Evolutionary conservation across 2,329 filamentous ascomycete species (phyloP).

Genomic region (Didymella pinodella): DNA sequence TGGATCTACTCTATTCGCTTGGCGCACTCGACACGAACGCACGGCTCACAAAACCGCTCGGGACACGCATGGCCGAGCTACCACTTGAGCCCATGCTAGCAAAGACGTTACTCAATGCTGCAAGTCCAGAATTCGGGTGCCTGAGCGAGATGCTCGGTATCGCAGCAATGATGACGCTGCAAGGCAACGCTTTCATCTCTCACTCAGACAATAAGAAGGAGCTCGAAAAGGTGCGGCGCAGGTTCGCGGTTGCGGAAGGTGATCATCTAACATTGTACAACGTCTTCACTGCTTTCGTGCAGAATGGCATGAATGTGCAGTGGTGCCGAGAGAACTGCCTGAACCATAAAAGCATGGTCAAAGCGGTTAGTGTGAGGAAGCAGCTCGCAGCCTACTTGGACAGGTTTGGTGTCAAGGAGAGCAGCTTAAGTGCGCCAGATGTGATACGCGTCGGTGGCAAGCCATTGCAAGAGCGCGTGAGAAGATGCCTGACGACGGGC

Average conservation of each 20-base stretch:
- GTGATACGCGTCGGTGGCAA: slow-evolving; percentile 52
- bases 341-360: slow-evolving; percentile 83
- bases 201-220: slow-evolving; percentile 79
- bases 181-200: slow-evolving; percentile 82
- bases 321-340: slow-evolving; percentile 89
- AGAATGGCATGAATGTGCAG: slow-evolving; percentile 77
- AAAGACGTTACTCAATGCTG: slow-evolving; percentile 80
- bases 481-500: slow-evolving; percentile 83
- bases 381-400: slow-evolving; percentile 90
- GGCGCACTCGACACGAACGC: slow-evolving; percentile 89
- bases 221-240: slow-evolving; percentile 76
- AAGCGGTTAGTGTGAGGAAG: slow-evolving; percentile 83
- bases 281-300: slow-evolving; percentile 88
- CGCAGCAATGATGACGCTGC: slow-evolving; percentile 90
- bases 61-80: slow-evolving; percentile 89
- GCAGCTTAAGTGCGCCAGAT: slow-evolving; percentile 55
- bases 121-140: slow-evolving; percentile 70
- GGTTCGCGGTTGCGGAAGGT: slow-evolving; percentile 91
- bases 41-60: slow-evolving; percentile 88
- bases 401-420: slow-evolving; percentile 74
- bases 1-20: slow-evolving; percentile 86
- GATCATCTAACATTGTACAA: slow-evolving; percentile 94
- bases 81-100: slow-evolving; percentile 96
- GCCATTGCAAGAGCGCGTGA: slow-evolving; percentile 74
- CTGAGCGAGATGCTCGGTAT: slow-evolving; percentile 88